Percentiles rank a stretch among this genome's conserved stretches.
These are phyloP conservation scores for Scedosporium apiospermum DNA, from an alignment of 2,329 filamentous ascomycete species.

Conservation along the genomic window DNA sequence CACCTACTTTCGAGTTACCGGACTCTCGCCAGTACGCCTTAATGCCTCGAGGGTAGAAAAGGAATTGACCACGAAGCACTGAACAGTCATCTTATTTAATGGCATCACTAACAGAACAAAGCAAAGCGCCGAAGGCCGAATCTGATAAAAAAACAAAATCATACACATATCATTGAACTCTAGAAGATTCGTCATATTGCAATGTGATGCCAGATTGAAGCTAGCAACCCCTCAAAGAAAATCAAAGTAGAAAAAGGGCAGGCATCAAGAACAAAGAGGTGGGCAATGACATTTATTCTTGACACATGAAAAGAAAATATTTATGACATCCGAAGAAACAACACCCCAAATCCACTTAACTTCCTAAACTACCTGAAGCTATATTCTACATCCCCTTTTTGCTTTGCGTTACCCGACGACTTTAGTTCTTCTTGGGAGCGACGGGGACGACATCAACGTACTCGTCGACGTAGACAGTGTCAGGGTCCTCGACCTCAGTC, in stretches of 20 bases:
- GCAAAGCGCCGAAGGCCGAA: not conserved
- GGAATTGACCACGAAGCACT: no score
- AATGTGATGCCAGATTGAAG: not conserved
- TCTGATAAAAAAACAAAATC: constrained; percentile 2
- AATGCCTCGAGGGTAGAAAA: no score
- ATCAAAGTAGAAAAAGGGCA: constrained; percentile 1
- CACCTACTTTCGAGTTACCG: no score
- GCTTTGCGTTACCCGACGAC: not conserved
- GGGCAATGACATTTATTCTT: not conserved
- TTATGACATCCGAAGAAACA: not conserved
- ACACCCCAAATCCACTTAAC: not conserved
- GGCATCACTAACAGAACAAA: not conserved
- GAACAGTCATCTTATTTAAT: not conserved
- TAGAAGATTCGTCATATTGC: constrained; percentile 5
- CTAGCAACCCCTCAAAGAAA: not conserved
- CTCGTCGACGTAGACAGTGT: constrained; percentile 11
- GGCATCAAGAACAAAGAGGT: constrained; percentile 3
- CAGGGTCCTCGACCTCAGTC: constrained; percentile 29
- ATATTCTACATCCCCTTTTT: not conserved
- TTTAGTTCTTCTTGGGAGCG: constrained; percentile 18
- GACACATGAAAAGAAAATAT: constrained; percentile 1
- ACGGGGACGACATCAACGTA: constrained; percentile 4
- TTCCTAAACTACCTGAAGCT: not conserved
- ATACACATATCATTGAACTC: constrained; percentile 3
- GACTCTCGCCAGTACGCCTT: no score